Evolutionary conservation across 2,329 filamentous ascomycete species (phyloP), one percentile per base, ranked within the genome.

Genomic region (Stagonosporopsis cucurbitacearum): DNA sequence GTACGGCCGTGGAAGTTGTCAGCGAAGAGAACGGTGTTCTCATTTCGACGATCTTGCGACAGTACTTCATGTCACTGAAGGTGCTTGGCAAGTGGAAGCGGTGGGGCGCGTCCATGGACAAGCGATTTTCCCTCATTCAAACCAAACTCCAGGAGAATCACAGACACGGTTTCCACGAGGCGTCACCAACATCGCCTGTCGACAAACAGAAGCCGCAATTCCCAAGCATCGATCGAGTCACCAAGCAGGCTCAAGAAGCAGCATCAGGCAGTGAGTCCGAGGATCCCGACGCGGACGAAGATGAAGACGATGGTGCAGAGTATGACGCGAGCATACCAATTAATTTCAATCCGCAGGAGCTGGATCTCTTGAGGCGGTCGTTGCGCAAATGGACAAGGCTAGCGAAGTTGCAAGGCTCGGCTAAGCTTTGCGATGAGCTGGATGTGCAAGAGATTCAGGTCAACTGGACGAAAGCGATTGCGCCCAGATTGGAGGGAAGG

Each of bases 21-120:
- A 87, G 86, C 26, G 92, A 96, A 68, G 92, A 97, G 71, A 93
- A 90, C 64, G 93, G 92, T 3, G 87, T 96, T 15, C 81, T 96
- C 52, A 91, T 96, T 66, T 92, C 89, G 44, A 91, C 90, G 69
- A 88, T 97, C 73, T 81, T 97, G 19, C 86, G 92, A 12, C 92
- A 96, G 72, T 96, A 96, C 75, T 96, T 96, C 76, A 89, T 96
- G 83, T 90, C 88, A 6, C 81, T 96, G 39, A 90, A 91, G 52
- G 88, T 93, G 1, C 78, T 96, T 23, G 90, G 91, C 17, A 86
- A 86, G 66, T 96, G 92, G 92, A 86, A 85, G 57, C 82, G 86
- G 54, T 90, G 90, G 79, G 84, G 88, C 13, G 79, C 82, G 1
- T 82, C 81, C 56, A 80, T 91, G 69, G 78, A 81, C 15, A 76